These are phyloP conservation scores for Neopestalotiopsis rosae DNA, from an alignment of 2,329 filamentous ascomycete genomes.

Conservation along the genomic window DNA sequence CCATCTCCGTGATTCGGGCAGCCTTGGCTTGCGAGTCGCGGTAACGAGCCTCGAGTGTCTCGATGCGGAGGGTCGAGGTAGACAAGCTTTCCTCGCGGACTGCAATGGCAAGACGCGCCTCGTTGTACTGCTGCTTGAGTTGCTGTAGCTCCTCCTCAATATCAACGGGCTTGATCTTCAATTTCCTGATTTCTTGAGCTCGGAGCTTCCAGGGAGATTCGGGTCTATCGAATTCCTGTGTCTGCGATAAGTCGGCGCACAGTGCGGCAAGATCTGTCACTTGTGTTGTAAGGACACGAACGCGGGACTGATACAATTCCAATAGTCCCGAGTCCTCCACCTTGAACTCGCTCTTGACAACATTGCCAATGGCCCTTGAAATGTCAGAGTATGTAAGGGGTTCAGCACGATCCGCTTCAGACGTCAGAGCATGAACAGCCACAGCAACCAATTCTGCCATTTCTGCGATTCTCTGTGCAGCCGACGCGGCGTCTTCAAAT, in stretches of 20 bases:
- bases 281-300: constrained; percentile 67
- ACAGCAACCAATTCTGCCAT: constrained; percentile 72
- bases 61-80: constrained; percentile 88
- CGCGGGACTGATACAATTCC: constrained; percentile 68
- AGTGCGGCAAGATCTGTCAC: constrained; percentile 75
- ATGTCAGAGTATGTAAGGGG: constrained; percentile 72
- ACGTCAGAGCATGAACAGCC: constrained; percentile 68
- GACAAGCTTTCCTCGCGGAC: constrained; percentile 83
- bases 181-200: constrained; percentile 80
- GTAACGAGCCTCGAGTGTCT: constrained; percentile 88
- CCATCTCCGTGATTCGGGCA: constrained; percentile 69
- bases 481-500: constrained; percentile 73
- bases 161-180: constrained; percentile 80
- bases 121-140: constrained; percentile 79
- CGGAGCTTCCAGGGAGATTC: constrained; percentile 84
- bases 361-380: constrained; percentile 64
- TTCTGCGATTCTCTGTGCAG: constrained; percentile 68
- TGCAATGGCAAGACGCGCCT: constrained; percentile 74
- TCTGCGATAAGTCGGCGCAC: constrained; percentile 72
- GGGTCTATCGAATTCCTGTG: constrained; percentile 78
- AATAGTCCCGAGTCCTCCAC: constrained; percentile 72
- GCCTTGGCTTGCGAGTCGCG: constrained; percentile 82
- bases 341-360: constrained; percentile 56
- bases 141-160: constrained; percentile 84
- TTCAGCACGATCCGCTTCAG: constrained; percentile 74